Conservation (phyloP, 108 stramenopile species). For the Cylindrotheca closterium region DNA sequence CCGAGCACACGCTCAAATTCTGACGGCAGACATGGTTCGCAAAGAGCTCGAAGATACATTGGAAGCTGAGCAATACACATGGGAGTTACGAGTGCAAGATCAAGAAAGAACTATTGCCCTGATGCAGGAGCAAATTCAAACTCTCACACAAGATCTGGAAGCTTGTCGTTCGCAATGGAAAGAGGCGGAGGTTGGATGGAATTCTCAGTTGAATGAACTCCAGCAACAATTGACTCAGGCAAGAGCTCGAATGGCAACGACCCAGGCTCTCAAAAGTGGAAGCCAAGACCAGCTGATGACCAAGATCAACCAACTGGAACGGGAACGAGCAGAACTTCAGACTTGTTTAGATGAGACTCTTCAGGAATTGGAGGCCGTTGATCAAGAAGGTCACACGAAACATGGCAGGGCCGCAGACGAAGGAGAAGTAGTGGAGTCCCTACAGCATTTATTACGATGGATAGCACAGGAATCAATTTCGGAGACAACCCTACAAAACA, state of each 20-base stretch:
- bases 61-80: constrained; percentile 69
- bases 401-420: background rate
- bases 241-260: constrained; percentile 9
- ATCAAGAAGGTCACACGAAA: constrained; percentile 38
- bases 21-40: constrained; percentile 64
- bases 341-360: constrained; percentile 58
- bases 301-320: constrained; percentile 42
- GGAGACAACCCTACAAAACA: background rate
- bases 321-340: constrained; percentile 54
- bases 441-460: constrained; percentile 49
- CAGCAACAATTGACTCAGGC: constrained; percentile 30
- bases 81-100: constrained; percentile 63
- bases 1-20: constrained; percentile 61
- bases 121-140: constrained; percentile 34
- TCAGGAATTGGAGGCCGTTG: constrained; percentile 60
- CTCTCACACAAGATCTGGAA: constrained; percentile 37
- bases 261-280: constrained; percentile 1
- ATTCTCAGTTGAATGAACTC: constrained; percentile 31
- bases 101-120: constrained; percentile 45
- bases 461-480: constrained; percentile 22
- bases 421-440: constrained; percentile 28
- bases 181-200: constrained; percentile 52
- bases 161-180: constrained; percentile 44
- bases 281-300: constrained; percentile 12
- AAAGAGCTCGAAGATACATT: constrained; percentile 67